phyloP scores from a whole-genome alignment of 2,329 filamentous ascomycete species.

The Sphaerulina musiva region DNA sequence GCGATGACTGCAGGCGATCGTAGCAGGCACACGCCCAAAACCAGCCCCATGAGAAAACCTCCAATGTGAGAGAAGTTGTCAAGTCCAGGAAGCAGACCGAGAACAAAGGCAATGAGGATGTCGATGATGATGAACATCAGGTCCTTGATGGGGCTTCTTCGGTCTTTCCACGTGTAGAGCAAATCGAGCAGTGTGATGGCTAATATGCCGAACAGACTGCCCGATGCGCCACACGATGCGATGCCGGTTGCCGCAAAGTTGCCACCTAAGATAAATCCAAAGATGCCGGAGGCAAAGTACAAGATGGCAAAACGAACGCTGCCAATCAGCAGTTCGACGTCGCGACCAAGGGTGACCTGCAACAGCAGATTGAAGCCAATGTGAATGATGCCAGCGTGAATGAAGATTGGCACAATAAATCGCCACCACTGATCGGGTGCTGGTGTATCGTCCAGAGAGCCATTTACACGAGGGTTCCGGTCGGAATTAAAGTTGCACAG shows the following conservation, averaged over 20 bases:
- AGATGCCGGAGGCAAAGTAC: conserved; percentile 86
- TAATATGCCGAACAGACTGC: conserved; percentile 83
- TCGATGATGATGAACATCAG: conserved; percentile 82
- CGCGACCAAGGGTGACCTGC: conserved; percentile 79
- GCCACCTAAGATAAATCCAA: conserved; percentile 88
- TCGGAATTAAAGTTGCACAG: conserved; percentile 80
- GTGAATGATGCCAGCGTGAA: conserved; percentile 89
- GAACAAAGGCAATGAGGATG: conserved; percentile 80
- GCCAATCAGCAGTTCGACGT: conserved; percentile 89
- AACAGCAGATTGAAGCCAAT: conserved; percentile 93
- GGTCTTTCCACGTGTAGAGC: conserved; percentile 84
- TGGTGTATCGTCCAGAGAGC: conserved; percentile 49
- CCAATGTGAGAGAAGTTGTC: conserved; percentile 98
- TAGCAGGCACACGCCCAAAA: conserved; percentile 76
- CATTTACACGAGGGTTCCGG: conserved; percentile 53
- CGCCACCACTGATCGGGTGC: conserved; percentile 92
- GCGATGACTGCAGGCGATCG: conserved; percentile 68
- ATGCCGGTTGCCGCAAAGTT: conserved; percentile 82
- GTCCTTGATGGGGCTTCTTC: conserved; percentile 69
- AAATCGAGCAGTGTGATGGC: conserved; percentile 83
- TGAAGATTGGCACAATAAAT: conserved; percentile 91
- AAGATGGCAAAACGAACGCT: conserved; percentile 81
- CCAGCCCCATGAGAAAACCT: conserved; percentile 86
- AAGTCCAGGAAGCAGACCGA: conserved; percentile 82
- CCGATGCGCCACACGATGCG: conserved; percentile 78